phyloP scores from a whole-genome alignment of 495 filamentous ascomycete genomes.

The Trichoderma reesei region DNA sequence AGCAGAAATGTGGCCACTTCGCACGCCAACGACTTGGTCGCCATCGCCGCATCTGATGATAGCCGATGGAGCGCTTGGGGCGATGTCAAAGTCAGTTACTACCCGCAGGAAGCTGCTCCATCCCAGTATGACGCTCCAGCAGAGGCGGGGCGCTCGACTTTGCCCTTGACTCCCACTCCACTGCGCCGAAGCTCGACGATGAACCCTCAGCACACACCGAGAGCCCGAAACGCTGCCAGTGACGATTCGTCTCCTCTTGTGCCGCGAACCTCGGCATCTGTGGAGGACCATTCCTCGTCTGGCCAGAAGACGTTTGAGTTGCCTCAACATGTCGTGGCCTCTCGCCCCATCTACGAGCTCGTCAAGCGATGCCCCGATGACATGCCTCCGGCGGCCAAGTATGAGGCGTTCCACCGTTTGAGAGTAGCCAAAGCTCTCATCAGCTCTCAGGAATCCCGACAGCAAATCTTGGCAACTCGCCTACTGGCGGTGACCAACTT shows the following conservation, averaged over 20 bases:
- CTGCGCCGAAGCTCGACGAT: slow-evolving; percentile 37
- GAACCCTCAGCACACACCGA: slow-evolving; percentile 24
- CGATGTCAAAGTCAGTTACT: slow-evolving; percentile 38
- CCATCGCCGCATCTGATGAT: slow-evolving; percentile 50
- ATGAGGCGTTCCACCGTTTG: slow-evolving; percentile 76
- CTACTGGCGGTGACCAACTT: slow-evolving; percentile 86
- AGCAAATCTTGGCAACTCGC: slow-evolving; percentile 69
- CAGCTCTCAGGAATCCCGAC: slow-evolving; percentile 52
- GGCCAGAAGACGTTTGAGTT: slow-evolving; percentile 59
- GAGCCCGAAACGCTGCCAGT: slow-evolving; percentile 19
- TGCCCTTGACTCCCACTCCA: slow-evolving; percentile 36
- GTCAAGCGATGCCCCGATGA: slow-evolving; percentile 52
- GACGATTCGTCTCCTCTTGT: slow-evolving; percentile 12
- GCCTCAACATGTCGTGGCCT: slow-evolving; percentile 50
- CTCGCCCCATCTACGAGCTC: slow-evolving; percentile 55
- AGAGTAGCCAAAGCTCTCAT: slow-evolving; percentile 71
- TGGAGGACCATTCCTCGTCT: slow-evolving; percentile 45
- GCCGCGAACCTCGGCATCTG: slow-evolving; percentile 21
- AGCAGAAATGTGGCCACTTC: slow-evolving; percentile 39
- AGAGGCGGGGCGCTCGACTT: slow-evolving; percentile 16
- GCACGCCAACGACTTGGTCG: slow-evolving; percentile 69
- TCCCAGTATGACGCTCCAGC: background rate
- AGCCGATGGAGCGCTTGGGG: slow-evolving; percentile 39
- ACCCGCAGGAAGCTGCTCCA: slow-evolving; percentile 20
- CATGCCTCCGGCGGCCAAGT: slow-evolving; percentile 62